Conservation (phyloP, 331 rosid genomes). For the Spiraea crenata region DNA sequence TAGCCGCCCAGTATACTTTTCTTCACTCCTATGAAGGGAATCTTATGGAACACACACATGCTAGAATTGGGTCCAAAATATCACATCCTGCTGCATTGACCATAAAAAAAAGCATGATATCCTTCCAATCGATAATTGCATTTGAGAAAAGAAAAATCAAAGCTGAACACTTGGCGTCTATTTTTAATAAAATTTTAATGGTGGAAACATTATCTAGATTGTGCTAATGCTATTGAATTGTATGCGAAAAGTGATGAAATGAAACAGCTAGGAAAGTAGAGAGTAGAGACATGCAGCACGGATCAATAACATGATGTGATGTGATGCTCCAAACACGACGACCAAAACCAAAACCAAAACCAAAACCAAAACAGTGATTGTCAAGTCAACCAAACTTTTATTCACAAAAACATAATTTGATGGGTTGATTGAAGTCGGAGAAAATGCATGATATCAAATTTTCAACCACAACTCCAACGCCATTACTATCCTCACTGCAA, state of each 20-base stretch:
- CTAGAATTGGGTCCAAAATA: too few species aligned
- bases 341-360: background rate
- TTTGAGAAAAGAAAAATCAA: slow-evolving; percentile 13
- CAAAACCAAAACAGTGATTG: background rate
- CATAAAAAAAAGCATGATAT: background rate
- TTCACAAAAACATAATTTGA: background rate
- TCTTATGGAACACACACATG: too few species aligned
- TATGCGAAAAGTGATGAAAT: background rate
- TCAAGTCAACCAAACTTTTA: background rate
- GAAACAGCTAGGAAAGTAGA: too few species aligned
- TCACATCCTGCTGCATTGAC: too few species aligned
- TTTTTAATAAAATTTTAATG: too few species aligned
- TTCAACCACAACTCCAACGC: slow-evolving; percentile 11
- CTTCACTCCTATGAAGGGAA: background rate
- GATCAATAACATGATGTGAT: background rate
- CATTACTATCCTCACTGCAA: slow-evolving; percentile 7
- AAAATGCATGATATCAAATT: too few species aligned
- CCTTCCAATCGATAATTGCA: background rate
- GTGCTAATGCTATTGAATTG: slow-evolving; percentile 12
- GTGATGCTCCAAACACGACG: background rate
- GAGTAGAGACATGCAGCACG: too few species aligned
- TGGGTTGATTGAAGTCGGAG: too few species aligned
- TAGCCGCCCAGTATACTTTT: slow-evolving; percentile 7
- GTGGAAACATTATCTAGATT: too few species aligned
- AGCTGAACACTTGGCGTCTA: background rate